A percentile compares a stretch with the other conserved stretches of the same genome.
These are phyloP conservation scores for Alloteropsis angusta DNA, from an alignment of 202 grass and related monocot genomes.

Conservation along the genomic window DNA sequence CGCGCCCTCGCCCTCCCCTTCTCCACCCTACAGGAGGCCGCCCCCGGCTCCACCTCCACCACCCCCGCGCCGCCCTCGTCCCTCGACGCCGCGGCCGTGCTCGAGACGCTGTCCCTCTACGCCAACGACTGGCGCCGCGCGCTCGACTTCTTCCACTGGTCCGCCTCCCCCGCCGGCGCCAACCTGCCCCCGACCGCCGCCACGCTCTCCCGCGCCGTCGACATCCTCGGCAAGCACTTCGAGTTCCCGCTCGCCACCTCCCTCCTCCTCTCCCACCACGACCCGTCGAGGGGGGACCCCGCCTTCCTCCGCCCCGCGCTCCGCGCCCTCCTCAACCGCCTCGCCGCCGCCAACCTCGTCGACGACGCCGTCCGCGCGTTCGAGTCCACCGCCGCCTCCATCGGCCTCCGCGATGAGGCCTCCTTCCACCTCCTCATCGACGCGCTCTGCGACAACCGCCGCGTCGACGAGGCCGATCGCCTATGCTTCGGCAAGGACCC, in stretches of 20 bases:
- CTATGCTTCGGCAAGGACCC: constrained; percentile 49
- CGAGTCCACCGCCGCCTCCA: constrained; percentile 29
- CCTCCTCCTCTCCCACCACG: constrained; percentile 56
- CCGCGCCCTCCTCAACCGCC: constrained; percentile 78
- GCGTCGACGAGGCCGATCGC: constrained; percentile 57
- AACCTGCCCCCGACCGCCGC: constrained; percentile 37
- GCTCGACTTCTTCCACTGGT: constrained; percentile 84
- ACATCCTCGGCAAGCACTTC: constrained; percentile 86
- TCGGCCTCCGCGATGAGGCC: constrained; percentile 46
- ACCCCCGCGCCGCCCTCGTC: not conserved
- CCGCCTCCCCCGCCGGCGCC: constrained; percentile 34
- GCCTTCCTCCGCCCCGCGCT: constrained; percentile 71
- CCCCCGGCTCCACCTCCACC: not conserved
- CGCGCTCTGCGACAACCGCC: constrained; percentile 80
- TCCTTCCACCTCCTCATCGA: constrained; percentile 76
- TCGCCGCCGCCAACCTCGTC: constrained; percentile 75
- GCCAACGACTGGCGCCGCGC: constrained; percentile 73
- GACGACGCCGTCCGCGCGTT: constrained; percentile 52
- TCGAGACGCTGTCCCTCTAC: constrained; percentile 69
- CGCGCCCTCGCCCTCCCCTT: constrained; percentile 16
- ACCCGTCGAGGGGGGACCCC: constrained; percentile 25
- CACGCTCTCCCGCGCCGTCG: constrained; percentile 53
- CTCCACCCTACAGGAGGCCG: not conserved
- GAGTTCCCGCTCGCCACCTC: constrained; percentile 64
- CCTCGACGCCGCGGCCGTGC: constrained; percentile 51